Evolutionary conservation across 1,139 yeast species (phyloP), one percentile per base, ranked within the genome.

Genomic region (Scheffersomyces lignicola): DNA sequence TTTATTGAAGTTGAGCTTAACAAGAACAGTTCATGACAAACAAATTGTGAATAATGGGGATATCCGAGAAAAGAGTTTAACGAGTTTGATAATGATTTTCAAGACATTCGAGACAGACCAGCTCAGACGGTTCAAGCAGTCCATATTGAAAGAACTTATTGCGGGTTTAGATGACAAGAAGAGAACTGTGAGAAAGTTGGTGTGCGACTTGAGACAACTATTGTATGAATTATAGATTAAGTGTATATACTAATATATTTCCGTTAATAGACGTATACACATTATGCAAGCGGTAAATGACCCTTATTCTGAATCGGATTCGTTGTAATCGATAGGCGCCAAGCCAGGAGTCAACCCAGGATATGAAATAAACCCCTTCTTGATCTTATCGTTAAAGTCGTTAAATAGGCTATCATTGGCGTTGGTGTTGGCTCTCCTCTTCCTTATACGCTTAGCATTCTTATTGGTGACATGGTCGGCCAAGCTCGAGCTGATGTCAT

Each of bases 271-370:
- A 14, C 14, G 28, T 14, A 24, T 8, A 20, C 10, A 20, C 10
- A 20, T 6, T 23, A 27, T 25, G 29, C 36, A 38, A 24, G 31
- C 31, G 14, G 28, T n/a, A 18, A 35, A 30, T 24, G 26, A 18
- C 34, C 28, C 16, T 40, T 52, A 58, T 35, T 68, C 72, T 13
- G 64, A 65, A 34, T 68, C 74, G 7, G 65, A 60, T 37, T 73
- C 78, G 38, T 73, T 70, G 47, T 72, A 73, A 34, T 82, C 95
- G 14, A 87, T 94, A 11, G 95, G 96, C 0, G 96, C 96, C 58
- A 88, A 72, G 36, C 96, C 96, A 1, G 96, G 96, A 0, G 96
- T 88, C 39, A 88, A 69, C 10, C 95, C 95, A 31, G 88, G 81
- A 47, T 72, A 73, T 8, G 73, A 59, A 41, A 65, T 59, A 33